Base-by-base conservation (phyloP, 495 filamentous ascomycete genomes). In the Podospora comata region DNA sequence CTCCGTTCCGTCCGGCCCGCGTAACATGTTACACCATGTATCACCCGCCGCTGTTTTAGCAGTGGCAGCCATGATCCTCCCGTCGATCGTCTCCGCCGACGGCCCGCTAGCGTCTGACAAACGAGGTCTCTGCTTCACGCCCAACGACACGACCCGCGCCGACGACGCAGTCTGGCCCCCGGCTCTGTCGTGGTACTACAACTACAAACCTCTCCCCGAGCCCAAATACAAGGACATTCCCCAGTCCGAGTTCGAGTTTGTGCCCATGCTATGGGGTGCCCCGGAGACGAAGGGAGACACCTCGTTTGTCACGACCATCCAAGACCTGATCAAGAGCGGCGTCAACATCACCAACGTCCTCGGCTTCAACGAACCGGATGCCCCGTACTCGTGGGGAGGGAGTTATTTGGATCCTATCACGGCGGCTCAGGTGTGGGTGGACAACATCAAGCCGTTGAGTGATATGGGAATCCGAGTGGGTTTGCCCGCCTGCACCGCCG, bases 181-280 rank as follows among this genome's bases (percentile, higher is more conserved):
- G 32, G 84, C 85, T 62, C 74, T 93, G 69, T 91, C 88, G 2
- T 94, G 91, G 91, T 94, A 94, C 79, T 93, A 93, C 84, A 92
- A 92, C 79, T 93, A 93, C 78, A 70, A 71, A 18, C 71, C 81
- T 58, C 72, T 73, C 2, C 89, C 89, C 28, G 85, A 88, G 11
- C 55, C 81, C 0, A 76, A 76, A 28, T 87, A 83, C 77, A 63
- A 73, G 32, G 77, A 78, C 64, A 63, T 76, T 58, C 57, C 79
- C 7, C 78, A 86, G 70, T 70, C 76, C 71, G 66, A 80, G 0
- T 84, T 92, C 69, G 79, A 91, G 73, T 94, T 92, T 72, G 89
- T 94, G n/a, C 91, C 91, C 34, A 92, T 92, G 91, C 83, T 92
- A 34, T 93, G 88, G 89, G 90, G 90, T 32, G 77, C 78, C 7